Percentiles rank a stretch among this genome's conserved stretches.
Evolutionary conservation across 1,284 basidiomycete species (phyloP).

Genomic region (Ceratobasidium sp.): DNA sequence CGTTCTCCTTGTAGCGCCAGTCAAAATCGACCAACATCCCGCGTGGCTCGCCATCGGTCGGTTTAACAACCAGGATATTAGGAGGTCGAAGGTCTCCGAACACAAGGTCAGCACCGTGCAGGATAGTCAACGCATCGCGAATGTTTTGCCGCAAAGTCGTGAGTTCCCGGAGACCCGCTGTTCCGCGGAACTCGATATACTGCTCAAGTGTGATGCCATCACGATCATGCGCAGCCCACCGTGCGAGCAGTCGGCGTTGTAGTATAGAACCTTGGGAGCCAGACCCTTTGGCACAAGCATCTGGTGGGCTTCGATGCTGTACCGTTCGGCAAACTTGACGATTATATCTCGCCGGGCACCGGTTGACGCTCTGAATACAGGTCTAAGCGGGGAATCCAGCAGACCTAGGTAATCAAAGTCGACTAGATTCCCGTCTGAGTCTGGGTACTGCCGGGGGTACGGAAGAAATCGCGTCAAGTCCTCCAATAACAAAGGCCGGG

Average conservation of each 20-base stretch:
- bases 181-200: background rate
- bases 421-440: background rate
- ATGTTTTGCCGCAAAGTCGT: background rate
- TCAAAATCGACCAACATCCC: conserved; percentile 39
- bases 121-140: conserved; percentile 6
- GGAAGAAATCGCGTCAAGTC: background rate
- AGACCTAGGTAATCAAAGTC: background rate
- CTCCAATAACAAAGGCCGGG: background rate
- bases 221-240: conserved; percentile 34
- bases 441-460: background rate
- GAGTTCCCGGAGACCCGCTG: too few relatives aligned
- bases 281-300: conserved; percentile 33
- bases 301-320: too few relatives aligned
- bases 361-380: background rate
- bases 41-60: background rate
- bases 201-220: conserved; percentile 5
- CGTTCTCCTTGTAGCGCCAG: conserved; percentile 12
- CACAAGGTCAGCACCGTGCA: conserved; percentile 18
- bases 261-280: conserved; percentile 44
- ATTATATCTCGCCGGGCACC: too few relatives aligned
- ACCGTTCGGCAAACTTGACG: too few relatives aligned
- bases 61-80: conserved; percentile 29
- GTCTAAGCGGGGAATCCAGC: background rate
- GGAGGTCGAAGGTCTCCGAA: conserved; percentile 42
- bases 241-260: conserved; percentile 1